Evolutionary conservation across 345 rosid genomes (phyloP).

Genomic region (Turnera subulata): DNA sequence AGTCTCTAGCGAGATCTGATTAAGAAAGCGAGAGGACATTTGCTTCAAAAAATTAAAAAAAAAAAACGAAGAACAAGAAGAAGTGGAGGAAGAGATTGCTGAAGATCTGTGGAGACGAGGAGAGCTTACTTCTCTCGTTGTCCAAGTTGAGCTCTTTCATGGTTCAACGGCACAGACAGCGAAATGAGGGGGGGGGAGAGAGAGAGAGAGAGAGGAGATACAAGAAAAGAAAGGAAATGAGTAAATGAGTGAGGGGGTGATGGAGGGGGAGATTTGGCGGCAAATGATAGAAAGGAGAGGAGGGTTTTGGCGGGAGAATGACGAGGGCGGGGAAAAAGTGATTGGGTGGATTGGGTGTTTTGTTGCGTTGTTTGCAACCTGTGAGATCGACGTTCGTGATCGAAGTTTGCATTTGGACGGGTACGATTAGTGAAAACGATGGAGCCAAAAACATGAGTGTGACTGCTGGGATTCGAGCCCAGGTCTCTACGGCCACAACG

Average conservation of each 20-base stretch:
- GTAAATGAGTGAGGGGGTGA: slow-evolving; percentile 3
- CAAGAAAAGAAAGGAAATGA: background rate
- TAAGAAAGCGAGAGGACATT: background rate
- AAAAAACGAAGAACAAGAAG: background rate
- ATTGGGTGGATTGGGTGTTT: slow-evolving; percentile 36
- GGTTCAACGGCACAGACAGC: slow-evolving; percentile 13
- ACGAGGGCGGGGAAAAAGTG: background rate
- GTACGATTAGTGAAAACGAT: too few relatives aligned
- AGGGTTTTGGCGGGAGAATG: slow-evolving; percentile 14
- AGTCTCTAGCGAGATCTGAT: slow-evolving; percentile 70
- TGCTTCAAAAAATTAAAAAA: background rate
- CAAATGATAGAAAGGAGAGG: background rate
- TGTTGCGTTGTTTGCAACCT: too few relatives aligned
- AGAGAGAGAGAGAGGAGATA: too few relatives aligned
- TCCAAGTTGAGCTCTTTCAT: slow-evolving; percentile 61
- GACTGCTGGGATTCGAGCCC: slow-evolving; percentile 96
- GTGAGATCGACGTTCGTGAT: too few relatives aligned
- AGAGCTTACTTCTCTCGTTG: slow-evolving; percentile 54
- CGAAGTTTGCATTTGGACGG: too few relatives aligned
- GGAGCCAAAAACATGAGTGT: slow-evolving; percentile 16
- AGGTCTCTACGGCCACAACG: slow-evolving; percentile 88
- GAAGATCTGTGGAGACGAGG: too few relatives aligned
- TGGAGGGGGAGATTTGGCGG: slow-evolving; percentile 22
- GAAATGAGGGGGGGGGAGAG: slow-evolving; percentile 3
- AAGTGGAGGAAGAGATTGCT: too few relatives aligned